Base-by-base conservation (phyloP, 2,329 filamentous ascomycete species). In the Graphilbum ipis-grandicollis region DNA sequence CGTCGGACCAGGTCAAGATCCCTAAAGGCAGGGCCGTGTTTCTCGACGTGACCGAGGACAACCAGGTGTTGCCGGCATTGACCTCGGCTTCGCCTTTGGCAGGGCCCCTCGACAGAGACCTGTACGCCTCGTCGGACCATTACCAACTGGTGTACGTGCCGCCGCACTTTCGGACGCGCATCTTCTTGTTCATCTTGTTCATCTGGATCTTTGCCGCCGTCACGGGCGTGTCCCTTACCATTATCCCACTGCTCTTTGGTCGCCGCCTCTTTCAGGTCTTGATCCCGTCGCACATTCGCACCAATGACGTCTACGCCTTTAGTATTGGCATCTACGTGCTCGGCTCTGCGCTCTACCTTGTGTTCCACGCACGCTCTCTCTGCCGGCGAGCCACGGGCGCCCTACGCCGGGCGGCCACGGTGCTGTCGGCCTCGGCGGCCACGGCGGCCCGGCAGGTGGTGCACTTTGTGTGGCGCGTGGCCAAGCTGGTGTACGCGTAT, bases 231-330 rank as follows among this genome's bases (percentile, higher is more conserved):
- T 72, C 78, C 44, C 72, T 82, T 43, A 94, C 90, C 1, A 78
- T 98, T 42, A 59, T 92, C 1, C 92, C 90, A 0, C 68, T 98
- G 4, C 65, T 93, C 7, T 74, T 93, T 50, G 90, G 90, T 2
- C 79, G 90, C 21, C 67, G 66, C 39, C 66, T 96, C 42, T 81
- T 94, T 51, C 73, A 75, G 33, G 59, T 67, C 21, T 58, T 86
- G 25, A 72, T 93, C 31, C 82, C 84, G 5, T 58, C 65, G 1
- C 68, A 80, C 42, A 69, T 81, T 34, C 71, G 71, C 30, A 79
- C 88, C 51, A 98, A 96, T 55, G 90, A 98, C 53, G 80, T 98
- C 19, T 96, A 98, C 49, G 88, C 90, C 12, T 93, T 94, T 54
- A 93, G 84, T 36, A 75, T 90, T 22, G 90, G 90, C 13, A 68